Conservation (phyloP, 2,329 filamentous ascomycete genomes). For the Trichoderma polysporum region DNA sequence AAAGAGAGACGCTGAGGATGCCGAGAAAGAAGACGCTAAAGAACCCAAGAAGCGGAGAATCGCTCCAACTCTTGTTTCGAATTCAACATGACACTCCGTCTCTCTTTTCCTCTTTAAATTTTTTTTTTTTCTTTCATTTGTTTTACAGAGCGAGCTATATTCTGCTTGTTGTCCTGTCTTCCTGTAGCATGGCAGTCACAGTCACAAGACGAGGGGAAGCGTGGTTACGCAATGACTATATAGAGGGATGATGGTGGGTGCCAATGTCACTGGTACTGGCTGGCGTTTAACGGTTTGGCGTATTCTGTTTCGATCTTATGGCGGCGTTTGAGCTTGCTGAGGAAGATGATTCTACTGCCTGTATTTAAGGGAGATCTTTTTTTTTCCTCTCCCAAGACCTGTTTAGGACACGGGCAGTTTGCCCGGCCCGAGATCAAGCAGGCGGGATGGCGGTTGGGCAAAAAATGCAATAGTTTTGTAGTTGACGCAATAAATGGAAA, state of each 20-base stretch:
- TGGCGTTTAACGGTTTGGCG: constrained; percentile 32
- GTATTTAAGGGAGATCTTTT: background rate
- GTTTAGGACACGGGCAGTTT: background rate
- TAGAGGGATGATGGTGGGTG: constrained; percentile 21
- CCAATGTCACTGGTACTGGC: constrained; percentile 31
- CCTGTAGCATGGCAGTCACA: background rate
- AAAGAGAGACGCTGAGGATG: constrained; percentile 59
- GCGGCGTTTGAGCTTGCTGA: background rate
- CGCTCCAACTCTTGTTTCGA: constrained; percentile 60
- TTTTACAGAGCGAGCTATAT: background rate
- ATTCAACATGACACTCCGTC: background rate
- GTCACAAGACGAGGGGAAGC: background rate
- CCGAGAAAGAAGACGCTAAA: constrained; percentile 52
- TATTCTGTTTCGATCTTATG: background rate
- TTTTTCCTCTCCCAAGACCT: background rate
- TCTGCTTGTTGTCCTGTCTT: background rate
- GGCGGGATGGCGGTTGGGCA: background rate
- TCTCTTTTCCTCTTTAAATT: background rate
- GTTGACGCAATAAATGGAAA: background rate
- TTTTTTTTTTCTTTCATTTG: background rate
- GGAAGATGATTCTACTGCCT: background rate
- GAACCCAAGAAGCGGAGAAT: constrained; percentile 69
- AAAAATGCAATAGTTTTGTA: background rate
- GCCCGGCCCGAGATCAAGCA: background rate
- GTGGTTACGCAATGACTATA: background rate